Percentiles rank a stretch among this genome's conserved stretches.
Conservation (phyloP, 2,329 filamentous ascomycete genomes). For the Ophiostoma montium region DNA sequence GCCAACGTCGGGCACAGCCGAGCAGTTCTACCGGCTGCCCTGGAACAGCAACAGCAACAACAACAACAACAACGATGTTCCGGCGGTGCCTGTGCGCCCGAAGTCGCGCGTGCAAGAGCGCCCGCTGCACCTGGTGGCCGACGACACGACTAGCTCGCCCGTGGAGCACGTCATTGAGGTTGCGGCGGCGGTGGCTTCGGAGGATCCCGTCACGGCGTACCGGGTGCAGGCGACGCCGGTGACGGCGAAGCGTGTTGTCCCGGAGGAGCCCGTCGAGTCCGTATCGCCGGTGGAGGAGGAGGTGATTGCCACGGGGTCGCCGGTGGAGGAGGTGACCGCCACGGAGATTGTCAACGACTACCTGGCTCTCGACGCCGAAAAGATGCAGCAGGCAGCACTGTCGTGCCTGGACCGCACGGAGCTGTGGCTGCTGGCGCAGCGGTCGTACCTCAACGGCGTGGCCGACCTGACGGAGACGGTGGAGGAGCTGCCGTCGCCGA, state of each 20-base stretch:
- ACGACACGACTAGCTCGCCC: slow-evolving; percentile 28
- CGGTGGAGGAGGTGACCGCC: slow-evolving; percentile 39
- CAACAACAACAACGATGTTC: too few species aligned
- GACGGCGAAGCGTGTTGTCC: slow-evolving; percentile 18
- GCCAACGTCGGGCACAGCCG: slow-evolving; percentile 80
- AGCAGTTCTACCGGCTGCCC: slow-evolving; percentile 77
- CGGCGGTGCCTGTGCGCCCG: slow-evolving; percentile 21
- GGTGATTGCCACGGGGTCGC: too few species aligned
- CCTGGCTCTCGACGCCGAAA: slow-evolving; percentile 59
- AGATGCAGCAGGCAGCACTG: slow-evolving; percentile 55
- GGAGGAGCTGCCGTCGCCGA: slow-evolving; percentile 9
- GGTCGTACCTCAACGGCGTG: slow-evolving; percentile 57
- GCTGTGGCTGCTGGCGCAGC: slow-evolving; percentile 74
- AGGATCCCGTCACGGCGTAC: slow-evolving; percentile 52
- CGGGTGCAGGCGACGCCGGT: slow-evolving; percentile 24
- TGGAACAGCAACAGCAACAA: too few species aligned
- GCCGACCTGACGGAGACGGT: slow-evolving; percentile 33
- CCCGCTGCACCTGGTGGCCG: slow-evolving; percentile 21
- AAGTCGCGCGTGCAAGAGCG: slow-evolving; percentile 20
- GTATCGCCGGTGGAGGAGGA: slow-evolving; percentile 10
- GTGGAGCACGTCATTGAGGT: slow-evolving; percentile 57
- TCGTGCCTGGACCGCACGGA: slow-evolving; percentile 75
- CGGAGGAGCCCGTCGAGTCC: slow-evolving; percentile 12
- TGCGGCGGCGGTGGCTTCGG: slow-evolving; percentile 28
- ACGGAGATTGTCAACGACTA: slow-evolving; percentile 57